Evolutionary conservation across 345 rosid genomes (phyloP), one percentile per base, ranked within the genome.

Genomic region (Brassica nigra): DNA sequence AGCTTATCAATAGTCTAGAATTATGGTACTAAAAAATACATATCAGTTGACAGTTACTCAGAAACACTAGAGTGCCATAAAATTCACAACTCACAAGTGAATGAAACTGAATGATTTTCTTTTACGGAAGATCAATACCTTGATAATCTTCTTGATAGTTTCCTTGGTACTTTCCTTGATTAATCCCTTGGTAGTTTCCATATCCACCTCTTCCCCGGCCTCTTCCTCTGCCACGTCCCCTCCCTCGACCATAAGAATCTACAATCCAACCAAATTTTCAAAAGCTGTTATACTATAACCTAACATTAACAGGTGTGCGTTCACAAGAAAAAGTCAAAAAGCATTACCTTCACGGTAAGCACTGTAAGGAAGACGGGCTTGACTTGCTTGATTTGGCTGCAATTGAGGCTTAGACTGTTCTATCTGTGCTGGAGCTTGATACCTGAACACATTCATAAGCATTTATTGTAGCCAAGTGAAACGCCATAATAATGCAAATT

Each of bases 341-440:
- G 74, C 34, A 47, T 75, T 76, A 95, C 99, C 97, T 85, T 93
- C 97, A 54, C 59, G 1, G 9, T 54, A 15, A 54, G 59, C 77
- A 86, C 86, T 87, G 80, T 89, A 88, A 3, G 86, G 83, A 16
- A 59, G 37, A 29, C 79, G 89, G 27, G 81, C 70, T 81, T 87
- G 91, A 78, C 85, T 86, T 23, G 79, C 87, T 64, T 79, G 92
- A 49, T 83, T 89, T 37, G 86, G 93, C 76, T 86, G 89, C 80
- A 85, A 78, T 63, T 84, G 97, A 44, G 83, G 93, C 84, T 76
- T 95, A 47, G 87, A 79, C 31, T 84, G 93, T 69, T 90, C 91
- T 20, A 39, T 57, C 70, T 70, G 67, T 30, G 66, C 71, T 57
- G 99, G 99, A 76, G 96, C 90, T 86, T 95, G 99, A 76, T 93